Evolutionary conservation across 805 yeast genomes (phyloP), one percentile per base, ranked within the genome.

Genomic region (Kluyveromyces wickerhamii): DNA sequence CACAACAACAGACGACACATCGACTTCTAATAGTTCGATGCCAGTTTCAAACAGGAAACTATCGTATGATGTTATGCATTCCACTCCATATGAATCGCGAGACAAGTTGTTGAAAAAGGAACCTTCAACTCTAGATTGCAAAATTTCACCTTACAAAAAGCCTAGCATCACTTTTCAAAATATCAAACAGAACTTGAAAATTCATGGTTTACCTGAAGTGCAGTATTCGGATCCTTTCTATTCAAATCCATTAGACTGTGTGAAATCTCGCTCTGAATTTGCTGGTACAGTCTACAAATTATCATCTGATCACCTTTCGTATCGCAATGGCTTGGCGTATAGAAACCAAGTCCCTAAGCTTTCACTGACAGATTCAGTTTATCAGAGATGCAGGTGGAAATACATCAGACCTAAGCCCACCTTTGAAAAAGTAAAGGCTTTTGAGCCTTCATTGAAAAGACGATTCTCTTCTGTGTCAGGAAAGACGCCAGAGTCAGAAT

Each of bases 211-310:
- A 10, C 67, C 81, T 2, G 65, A 69, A 42, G 56, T 73, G 10
- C 67, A 74, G 10, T 79, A 80, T 49, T 38, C 46, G 1, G 80
- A 73, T 41, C 94, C 96, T 0, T 74, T 59, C 43, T 88, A 74
- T 45, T 69, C 77, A 18, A 65, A 69, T 11, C 45, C 62, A 0
- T 47, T 54, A 1, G 88, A 84, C 44, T 59, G 70, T 5, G 78
- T 73, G 2, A 47, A 54, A 5, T 54, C 57, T 8, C 78, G 89
- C 0, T 70, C 79, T 36, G 56, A 72, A 1, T 78, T 74, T 56
- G 88, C 88, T 1, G 88, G 87, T 5, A 74, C 68, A 40, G 73
- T 70, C 43, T 75, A 77, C 41, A 60, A 57, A 1, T 55, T 82
- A 1, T 53, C 57, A 9, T 69, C 76, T 0, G 45, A 54, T 3